Base-by-base conservation (phyloP, 148 eudicot species). In the Chenopodium quinoa region DNA sequence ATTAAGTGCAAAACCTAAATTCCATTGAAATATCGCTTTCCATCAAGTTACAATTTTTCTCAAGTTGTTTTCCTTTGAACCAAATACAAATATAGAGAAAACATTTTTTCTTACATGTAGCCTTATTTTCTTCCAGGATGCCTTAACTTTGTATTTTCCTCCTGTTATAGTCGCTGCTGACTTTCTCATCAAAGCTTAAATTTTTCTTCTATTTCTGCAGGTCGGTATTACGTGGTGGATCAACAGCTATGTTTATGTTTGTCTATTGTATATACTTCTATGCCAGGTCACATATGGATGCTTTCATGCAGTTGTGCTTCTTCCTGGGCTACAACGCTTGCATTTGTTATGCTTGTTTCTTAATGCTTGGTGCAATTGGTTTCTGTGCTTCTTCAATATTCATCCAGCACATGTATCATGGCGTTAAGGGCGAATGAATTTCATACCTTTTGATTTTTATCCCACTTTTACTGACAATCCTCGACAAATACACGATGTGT, bases 321-420 rank as follows among this genome's bases (percentile, higher is more conserved):
- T 94, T 90, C 78, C 85, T 91, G 13, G 93, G 95, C 72, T 89
- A 90, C 85, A 90, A 75, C 79, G 85, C 82, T 67, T 90, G 92
- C 86, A 78, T 91, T 47, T 94, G 95, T 89, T 91, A 87, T 82
- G 97, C 92, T 27, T 85, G 90, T 85, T 92, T 94, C 89, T 84
- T 94, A 73, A 88, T 92, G 91, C 92, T 94, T 9, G 93, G 91
- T 47, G 86, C 98, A 20, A 77, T 94, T 19, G 87, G 93, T 83
- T 92, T 91, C 75, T 76, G 81, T 47, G 86, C 92, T 78, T 91
- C 98, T 44, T 85, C 88, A 73, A 17, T 90, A 65, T 94, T 91
- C 82, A 86, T 89, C 63, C 86, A 83, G 52, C 92, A 83, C 75
- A 85, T 92, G 77, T 89, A 84, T 81, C 71, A 81, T 65, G 87